A percentile compares a stretch with the other conserved stretches of the same genome.
These are phyloP conservation scores for Venturia asperata DNA, from an alignment of 2,329 filamentous ascomycete species.

Conservation along the genomic window DNA sequence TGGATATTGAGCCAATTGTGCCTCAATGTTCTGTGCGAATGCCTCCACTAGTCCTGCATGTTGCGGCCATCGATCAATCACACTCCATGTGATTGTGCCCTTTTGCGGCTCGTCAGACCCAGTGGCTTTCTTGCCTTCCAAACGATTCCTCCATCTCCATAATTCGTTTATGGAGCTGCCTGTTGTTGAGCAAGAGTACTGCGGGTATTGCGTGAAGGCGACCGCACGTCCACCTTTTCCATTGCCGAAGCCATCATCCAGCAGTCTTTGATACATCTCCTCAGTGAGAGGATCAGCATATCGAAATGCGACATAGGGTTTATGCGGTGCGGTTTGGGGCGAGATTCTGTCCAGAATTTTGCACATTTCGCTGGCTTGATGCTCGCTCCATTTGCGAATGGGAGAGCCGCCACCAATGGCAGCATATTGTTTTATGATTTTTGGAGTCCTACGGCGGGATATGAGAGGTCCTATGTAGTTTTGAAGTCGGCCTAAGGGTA, in stretches of 20 bases:
- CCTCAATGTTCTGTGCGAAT: slow-evolving; percentile 87
- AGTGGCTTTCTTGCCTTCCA: slow-evolving; percentile 67
- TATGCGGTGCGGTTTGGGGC: slow-evolving; percentile 90
- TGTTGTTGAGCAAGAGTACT: slow-evolving; percentile 96
- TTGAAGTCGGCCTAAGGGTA: slow-evolving; percentile 89
- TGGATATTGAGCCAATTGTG: slow-evolving; percentile 75
- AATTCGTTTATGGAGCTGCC: slow-evolving; percentile 93
- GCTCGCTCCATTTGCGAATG: slow-evolving; percentile 96
- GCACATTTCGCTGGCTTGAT: slow-evolving; percentile 92
- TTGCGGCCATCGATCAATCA: slow-evolving; percentile 96
- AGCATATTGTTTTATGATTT: slow-evolving; percentile 92
- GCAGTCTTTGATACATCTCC: slow-evolving; percentile 76
- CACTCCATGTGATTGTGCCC: slow-evolving; percentile 86
- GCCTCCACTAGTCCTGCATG: slow-evolving; percentile 85
- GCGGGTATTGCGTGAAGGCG: slow-evolving; percentile 96
- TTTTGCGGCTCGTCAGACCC: slow-evolving; percentile 47
- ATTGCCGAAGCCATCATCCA: slow-evolving; percentile 83
- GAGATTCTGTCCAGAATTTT: slow-evolving; percentile 87
- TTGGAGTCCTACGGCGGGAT: slow-evolving; percentile 78
- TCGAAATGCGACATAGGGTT: slow-evolving; percentile 94
- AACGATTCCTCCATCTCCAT: slow-evolving; percentile 88
- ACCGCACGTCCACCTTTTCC: slow-evolving; percentile 89
- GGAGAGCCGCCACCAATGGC: slow-evolving; percentile 96
- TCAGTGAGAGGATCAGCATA: slow-evolving; percentile 93
- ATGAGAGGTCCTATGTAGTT: slow-evolving; percentile 85